Base-by-base conservation (phyloP, 108 stramenopile species). In the Aureococcus anophagefferens region DNA sequence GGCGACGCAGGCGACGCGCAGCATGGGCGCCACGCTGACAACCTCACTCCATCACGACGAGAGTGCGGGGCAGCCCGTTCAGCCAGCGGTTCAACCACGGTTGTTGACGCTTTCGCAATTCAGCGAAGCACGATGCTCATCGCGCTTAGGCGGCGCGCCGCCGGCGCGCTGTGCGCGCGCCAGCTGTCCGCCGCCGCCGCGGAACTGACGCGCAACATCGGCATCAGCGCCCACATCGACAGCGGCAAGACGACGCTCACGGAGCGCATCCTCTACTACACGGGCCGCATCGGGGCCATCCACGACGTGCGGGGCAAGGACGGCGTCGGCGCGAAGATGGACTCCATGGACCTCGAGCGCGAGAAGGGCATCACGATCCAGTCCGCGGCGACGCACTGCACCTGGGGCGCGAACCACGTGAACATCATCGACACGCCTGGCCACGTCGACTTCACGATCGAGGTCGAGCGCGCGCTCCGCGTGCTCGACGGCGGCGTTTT, bases 401-500 rank as follows among this genome's bases (percentile, higher is more conserved):
- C 74, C 68, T 98, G 97, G 96, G 89, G 89, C 64, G 94, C 95
- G 78, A 71, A 91, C 44, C 90, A 94, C 76, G 86, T 99, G 72
- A 99, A 99, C 82, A 99, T 99, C 76, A 99, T 99, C 75, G 98
- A 98, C 83, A 96, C 98, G 16, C 98, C 98, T 16, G 98, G 94
- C 65, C 94, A 97, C 88, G 94, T 97, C 44, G 90, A 91, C 77
- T 93, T 93, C 70, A 94, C 91, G n/a, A 89, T 94, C 67, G 91
- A 92, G 79, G 99, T 99, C 4, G 97, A 99, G 77, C 91, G 99
- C 17, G 96, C 99, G 0, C 82, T 99, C 17, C 94, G 99, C 32
- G 99, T 99, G 16, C 81, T 99, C 30, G 99, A 99, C 80, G 99
- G 99, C 7, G 97, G 93, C 13, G 86, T 99, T 62, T 78, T 82